Conservation (phyloP, 352 stramenopile species). For the Achlya hypogyna region DNA sequence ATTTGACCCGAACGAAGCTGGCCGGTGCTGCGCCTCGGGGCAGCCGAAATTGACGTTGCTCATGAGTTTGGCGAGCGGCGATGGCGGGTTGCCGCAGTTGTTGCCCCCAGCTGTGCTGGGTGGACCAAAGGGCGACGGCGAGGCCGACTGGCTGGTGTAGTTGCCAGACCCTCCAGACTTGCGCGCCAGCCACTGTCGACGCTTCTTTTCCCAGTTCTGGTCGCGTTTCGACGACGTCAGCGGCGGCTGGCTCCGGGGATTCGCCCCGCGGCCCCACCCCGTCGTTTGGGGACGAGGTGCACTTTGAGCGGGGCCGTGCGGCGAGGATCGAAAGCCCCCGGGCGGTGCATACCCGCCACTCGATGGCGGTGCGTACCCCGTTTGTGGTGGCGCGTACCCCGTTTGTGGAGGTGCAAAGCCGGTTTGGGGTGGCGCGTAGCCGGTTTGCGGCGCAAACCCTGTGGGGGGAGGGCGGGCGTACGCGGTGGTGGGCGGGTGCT, state of each 20-base stretch:
- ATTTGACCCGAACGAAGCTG: neutral
- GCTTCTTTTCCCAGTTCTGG: slow-evolving; percentile 77
- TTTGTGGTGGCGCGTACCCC: slow-evolving; percentile 17
- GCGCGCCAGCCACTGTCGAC: slow-evolving; percentile 49
- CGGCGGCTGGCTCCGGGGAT: slow-evolving; percentile 34
- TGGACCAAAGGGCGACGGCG: neutral
- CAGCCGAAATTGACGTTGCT: slow-evolving; percentile 36
- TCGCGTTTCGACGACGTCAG: slow-evolving; percentile 69
- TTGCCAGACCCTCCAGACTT: slow-evolving; percentile 30
- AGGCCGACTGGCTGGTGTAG: slow-evolving; percentile 17
- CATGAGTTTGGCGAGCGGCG: slow-evolving; percentile 66
- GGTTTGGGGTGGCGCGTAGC: neutral
- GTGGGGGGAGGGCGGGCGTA: slow-evolving; percentile 16
- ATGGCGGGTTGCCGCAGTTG: slow-evolving; percentile 32
- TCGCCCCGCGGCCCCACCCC: slow-evolving; percentile 23
- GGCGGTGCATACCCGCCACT: neutral
- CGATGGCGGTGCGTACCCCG: slow-evolving; percentile 19
- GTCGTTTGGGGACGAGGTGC: slow-evolving; percentile 1
- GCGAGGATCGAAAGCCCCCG: neutral
- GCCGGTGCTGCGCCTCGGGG: neutral
- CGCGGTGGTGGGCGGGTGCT: slow-evolving; percentile 20
- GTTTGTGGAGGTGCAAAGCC: slow-evolving; percentile 10
- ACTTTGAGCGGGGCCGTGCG: neutral
- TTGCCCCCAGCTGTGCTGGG: slow-evolving; percentile 19
- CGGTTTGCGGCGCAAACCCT: slow-evolving; percentile 7